A percentile compares a stretch with the other conserved stretches of the same genome.
Conservation (phyloP, 1,284 basidiomycete species). For the Cystobasidium sp. region DNA sequence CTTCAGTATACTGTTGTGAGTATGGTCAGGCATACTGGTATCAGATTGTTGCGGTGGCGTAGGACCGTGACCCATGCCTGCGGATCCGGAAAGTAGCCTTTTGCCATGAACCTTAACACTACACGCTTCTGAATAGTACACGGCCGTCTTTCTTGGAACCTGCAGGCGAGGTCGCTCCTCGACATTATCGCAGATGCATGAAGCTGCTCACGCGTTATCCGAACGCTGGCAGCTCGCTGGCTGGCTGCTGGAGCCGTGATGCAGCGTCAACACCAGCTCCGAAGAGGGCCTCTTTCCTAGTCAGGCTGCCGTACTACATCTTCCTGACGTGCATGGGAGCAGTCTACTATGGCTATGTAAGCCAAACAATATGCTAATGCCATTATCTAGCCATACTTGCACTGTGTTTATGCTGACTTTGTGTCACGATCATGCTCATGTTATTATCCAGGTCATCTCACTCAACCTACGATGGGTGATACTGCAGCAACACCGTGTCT, state of each 20-base stretch:
- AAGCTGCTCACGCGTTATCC: constrained; percentile 30
- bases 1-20: too few relatives aligned
- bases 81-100: too few relatives aligned
- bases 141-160: too few relatives aligned
- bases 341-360: constrained; percentile 36
- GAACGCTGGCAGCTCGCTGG: neutral
- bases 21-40: too few relatives aligned
- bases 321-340: constrained; percentile 25
- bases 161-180: too few relatives aligned
- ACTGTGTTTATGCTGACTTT: neutral
- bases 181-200: too few relatives aligned
- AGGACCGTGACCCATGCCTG: too few relatives aligned
- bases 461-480: constrained; percentile 37
- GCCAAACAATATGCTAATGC: neutral
- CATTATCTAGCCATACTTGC: neutral
- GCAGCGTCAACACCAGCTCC: constrained; percentile 20
- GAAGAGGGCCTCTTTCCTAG: constrained; percentile 16
- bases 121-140: too few relatives aligned
- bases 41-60: too few relatives aligned
- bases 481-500: constrained; percentile 19
- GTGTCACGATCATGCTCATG: neutral
- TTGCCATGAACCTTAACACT: too few relatives aligned
- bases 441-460: constrained; percentile 31
- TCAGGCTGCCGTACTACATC: constrained; percentile 39
- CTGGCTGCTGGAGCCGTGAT: neutral